Percentiles rank a stretch among this genome's conserved stretches.
phyloP scores from a whole-genome alignment of 352 stramenopile genomes.

The Halophytophthora polymorphica region DNA sequence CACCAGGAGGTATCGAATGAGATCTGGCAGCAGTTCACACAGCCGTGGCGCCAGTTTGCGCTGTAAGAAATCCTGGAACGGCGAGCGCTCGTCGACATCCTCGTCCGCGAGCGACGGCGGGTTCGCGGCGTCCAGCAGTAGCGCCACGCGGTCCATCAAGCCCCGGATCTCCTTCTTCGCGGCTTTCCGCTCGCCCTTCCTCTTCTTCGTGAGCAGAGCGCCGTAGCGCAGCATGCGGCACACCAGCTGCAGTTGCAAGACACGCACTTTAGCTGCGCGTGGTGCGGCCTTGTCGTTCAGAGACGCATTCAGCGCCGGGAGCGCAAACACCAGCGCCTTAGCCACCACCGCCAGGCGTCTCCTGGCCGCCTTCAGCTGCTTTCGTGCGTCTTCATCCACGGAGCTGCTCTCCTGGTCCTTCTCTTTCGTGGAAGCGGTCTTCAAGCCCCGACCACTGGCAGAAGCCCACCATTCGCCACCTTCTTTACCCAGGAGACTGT shows the following conservation, averaged over 20 bases:
- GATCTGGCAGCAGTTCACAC: slow-evolving; percentile 32
- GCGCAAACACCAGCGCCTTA: slow-evolving; percentile 16
- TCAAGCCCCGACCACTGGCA: background rate
- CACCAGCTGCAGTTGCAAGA: slow-evolving; percentile 67
- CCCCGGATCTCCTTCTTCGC: slow-evolving; percentile 62
- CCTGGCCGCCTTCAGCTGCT: slow-evolving; percentile 13
- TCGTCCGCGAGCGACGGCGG: slow-evolving; percentile 58
- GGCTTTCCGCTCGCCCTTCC: slow-evolving; percentile 31
- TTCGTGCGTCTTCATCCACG: slow-evolving; percentile 10
- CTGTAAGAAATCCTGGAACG: slow-evolving; percentile 70
- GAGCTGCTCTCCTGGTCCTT: slow-evolving; percentile 2
- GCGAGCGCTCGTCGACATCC: slow-evolving; percentile 63
- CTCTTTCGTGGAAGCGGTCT: slow-evolving; percentile 7
- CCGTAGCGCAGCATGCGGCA: slow-evolving; percentile 47
- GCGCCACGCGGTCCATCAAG: slow-evolving; percentile 68
- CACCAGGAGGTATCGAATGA: slow-evolving; percentile 48
- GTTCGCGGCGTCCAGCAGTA: slow-evolving; percentile 71
- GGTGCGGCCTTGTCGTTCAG: slow-evolving; percentile 22
- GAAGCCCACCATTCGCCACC: slow-evolving; percentile 28
- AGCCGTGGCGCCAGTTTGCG: slow-evolving; percentile 46
- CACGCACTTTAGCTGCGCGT: slow-evolving; percentile 39
- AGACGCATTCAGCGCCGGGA: slow-evolving; percentile 28
- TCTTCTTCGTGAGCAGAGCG: slow-evolving; percentile 12
- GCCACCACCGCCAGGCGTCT: slow-evolving; percentile 21
- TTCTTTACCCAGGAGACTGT: slow-evolving; percentile 24